These are phyloP conservation scores for Exophiala lecanii-corni DNA, from an alignment of 2,329 filamentous ascomycete genomes.

Conservation along the genomic window DNA sequence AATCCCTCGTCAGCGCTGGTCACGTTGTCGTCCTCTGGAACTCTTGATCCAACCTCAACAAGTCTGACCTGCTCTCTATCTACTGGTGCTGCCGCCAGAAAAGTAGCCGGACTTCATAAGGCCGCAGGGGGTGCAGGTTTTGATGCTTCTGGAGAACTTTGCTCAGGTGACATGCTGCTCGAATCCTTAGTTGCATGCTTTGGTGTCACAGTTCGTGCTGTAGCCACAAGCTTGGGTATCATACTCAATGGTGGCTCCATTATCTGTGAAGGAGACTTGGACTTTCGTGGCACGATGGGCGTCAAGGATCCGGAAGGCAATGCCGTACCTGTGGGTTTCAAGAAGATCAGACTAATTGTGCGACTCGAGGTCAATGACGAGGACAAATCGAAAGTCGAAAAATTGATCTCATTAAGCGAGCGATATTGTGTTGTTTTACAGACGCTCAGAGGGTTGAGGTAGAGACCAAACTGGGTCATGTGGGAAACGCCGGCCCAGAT, in stretches of 20 bases:
- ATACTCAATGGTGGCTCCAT: conserved; percentile 41
- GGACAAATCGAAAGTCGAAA: conserved; percentile 40
- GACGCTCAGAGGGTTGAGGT: conserved; percentile 36
- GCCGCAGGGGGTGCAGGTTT: conserved; percentile 46
- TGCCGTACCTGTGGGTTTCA: conserved; percentile 45
- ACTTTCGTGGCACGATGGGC: conserved; percentile 48
- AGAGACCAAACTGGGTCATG: conserved; percentile 28
- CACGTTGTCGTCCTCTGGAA: conserved; percentile 43
- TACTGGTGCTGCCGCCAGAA: conserved; percentile 38
- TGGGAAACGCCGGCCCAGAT: conserved; percentile 6
- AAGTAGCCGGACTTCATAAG: conserved; percentile 45
- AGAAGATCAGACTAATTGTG: conserved; percentile 42
- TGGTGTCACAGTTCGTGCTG: conserved; percentile 49
- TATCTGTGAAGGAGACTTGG: conserved; percentile 44
- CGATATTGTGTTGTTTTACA: conserved; percentile 46
- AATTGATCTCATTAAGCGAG: conserved; percentile 46
- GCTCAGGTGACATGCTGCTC: conserved; percentile 48
- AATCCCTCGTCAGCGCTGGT: conserved; percentile 44
- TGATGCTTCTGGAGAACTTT: conserved; percentile 42
- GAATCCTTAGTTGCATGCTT: conserved; percentile 49
- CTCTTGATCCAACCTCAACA: conserved; percentile 38
- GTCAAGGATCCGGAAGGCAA: conserved; percentile 35
- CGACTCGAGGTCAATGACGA: conserved; percentile 39
- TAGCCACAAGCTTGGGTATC: conserved; percentile 45
- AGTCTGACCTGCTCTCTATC: conserved; percentile 46